Conservation (phyloP, 441 rosid genomes). For the Corymbia calophylla region DNA sequence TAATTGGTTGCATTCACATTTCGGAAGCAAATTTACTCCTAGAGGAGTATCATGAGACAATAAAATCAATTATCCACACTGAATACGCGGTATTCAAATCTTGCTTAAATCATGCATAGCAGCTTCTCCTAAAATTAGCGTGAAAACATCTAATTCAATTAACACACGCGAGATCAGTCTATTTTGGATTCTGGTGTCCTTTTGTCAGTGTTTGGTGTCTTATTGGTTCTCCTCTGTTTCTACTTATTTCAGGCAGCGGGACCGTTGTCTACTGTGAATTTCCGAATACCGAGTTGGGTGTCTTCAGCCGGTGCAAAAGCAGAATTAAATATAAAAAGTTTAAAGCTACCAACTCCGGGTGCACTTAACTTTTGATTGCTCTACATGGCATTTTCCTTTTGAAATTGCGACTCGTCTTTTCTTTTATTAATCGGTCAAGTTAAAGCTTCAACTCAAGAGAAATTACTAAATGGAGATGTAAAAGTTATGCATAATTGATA, state of each 20-base stretch:
- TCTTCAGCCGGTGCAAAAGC: slow-evolving; percentile 44
- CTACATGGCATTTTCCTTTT: neutral
- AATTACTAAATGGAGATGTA: neutral
- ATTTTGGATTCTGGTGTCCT: neutral
- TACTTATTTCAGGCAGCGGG: slow-evolving; percentile 30
- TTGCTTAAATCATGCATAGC: neutral
- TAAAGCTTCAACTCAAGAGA: neutral
- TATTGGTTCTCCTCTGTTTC: neutral
- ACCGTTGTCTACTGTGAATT: slow-evolving; percentile 50
- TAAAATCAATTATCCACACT: neutral
- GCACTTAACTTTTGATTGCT: neutral
- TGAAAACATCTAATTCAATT: neutral
- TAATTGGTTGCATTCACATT: neutral
- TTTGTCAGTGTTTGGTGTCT: neutral
- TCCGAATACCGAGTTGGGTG: slow-evolving; percentile 78
- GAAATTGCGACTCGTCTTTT: neutral
- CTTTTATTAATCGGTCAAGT: neutral
- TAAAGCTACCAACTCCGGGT: slow-evolving; percentile 66
- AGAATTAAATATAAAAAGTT: slow-evolving; percentile 38
- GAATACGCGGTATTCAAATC: neutral
- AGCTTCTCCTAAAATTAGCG: neutral
- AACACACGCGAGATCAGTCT: neutral
- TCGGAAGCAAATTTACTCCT: neutral
- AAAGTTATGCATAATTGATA: neutral
- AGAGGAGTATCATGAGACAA: neutral